Conservation (phyloP, 225 moss, liverwort and hornwort species). For the Asterella californica region DNA sequence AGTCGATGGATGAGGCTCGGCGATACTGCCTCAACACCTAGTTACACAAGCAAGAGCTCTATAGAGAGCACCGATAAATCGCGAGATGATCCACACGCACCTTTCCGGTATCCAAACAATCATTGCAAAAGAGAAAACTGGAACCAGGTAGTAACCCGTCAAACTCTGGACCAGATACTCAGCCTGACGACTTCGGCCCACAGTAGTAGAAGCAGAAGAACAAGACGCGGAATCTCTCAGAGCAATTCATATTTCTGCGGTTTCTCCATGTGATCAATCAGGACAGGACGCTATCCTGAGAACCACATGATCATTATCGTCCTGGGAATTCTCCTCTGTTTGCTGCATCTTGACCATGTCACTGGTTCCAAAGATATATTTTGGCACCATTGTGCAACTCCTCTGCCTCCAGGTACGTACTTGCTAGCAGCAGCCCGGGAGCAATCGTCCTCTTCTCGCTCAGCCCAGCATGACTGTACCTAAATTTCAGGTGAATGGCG, state of each 20-base stretch:
- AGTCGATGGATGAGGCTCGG: background rate
- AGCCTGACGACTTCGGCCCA: background rate
- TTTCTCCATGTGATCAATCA: background rate
- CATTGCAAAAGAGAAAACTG: background rate
- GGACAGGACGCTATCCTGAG: background rate
- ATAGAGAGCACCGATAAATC: background rate
- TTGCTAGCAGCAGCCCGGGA: too few species aligned
- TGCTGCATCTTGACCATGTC: background rate
- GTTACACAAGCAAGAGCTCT: background rate
- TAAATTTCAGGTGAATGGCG: too few species aligned
- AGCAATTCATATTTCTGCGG: background rate
- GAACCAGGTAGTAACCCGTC: background rate
- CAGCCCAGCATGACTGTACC: too few species aligned
- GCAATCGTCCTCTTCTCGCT: too few species aligned
- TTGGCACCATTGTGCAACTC: background rate
- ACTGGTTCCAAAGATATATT: background rate
- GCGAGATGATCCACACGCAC: background rate
- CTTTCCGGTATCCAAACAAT: background rate
- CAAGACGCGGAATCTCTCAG: background rate
- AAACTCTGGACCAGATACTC: background rate
- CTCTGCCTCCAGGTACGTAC: background rate
- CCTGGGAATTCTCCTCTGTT: background rate
- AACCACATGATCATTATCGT: background rate
- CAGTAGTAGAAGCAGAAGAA: background rate
- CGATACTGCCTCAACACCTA: background rate